Conservation (phyloP, 2,329 filamentous ascomycete species). For the Neonectria neomacrospora region DNA sequence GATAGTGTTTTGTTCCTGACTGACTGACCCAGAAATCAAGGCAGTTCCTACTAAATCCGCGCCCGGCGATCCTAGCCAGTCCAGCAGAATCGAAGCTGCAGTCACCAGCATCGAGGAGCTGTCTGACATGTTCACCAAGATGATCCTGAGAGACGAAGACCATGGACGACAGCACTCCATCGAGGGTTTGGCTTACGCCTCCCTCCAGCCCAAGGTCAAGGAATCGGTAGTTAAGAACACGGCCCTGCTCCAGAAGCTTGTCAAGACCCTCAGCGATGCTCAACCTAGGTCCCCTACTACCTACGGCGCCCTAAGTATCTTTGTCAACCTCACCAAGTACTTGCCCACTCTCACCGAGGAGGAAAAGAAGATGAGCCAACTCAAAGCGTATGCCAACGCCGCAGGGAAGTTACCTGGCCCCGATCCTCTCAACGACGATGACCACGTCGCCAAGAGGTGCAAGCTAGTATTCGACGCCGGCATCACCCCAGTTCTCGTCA, state of each 20-base stretch:
- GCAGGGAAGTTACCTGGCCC: conserved; percentile 71
- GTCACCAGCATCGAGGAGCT: conserved; percentile 74
- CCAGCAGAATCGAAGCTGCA: conserved; percentile 60
- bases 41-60: conserved; percentile 61
- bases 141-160: conserved; percentile 70
- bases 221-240: conserved; percentile 79
- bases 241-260: conserved; percentile 74
- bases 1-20: conserved; percentile 46
- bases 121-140: conserved; percentile 71
- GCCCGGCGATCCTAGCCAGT: conserved; percentile 52
- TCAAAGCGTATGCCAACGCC: conserved; percentile 94
- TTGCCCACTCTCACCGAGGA: conserved; percentile 84
- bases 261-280: conserved; percentile 69
- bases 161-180: conserved; percentile 75
- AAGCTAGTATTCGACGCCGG: conserved; percentile 81
- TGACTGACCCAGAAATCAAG: conserved; percentile 65
- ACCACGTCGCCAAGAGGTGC: conserved; percentile 80
- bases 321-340: conserved; percentile 87
- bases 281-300: conserved; percentile 75
- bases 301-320: conserved; percentile 87
- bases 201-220: conserved; percentile 85
- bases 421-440: conserved; percentile 79
- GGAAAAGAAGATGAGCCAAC: conserved; percentile 88
- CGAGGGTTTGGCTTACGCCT: conserved; percentile 92
- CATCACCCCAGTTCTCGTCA: conserved; percentile 79